These are phyloP conservation scores for Zizania latifolia DNA, from an alignment of 176 grass and related monocot species.

Conservation along the genomic window DNA sequence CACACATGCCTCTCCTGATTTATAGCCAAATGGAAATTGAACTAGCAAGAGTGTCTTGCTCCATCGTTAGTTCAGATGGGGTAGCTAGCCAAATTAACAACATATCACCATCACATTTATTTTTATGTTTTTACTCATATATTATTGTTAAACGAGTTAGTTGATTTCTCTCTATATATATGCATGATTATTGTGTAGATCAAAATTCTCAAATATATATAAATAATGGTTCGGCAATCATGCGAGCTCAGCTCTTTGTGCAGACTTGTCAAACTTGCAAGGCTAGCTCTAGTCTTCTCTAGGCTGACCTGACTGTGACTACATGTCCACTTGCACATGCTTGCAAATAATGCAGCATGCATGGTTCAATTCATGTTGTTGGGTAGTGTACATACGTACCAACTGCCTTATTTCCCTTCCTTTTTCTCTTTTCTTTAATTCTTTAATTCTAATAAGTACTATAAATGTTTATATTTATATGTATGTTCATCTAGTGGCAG, in stretches of 20 bases:
- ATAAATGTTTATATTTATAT: no score
- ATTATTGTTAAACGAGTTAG: neutral
- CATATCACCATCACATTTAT: neutral
- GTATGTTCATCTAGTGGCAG: no score
- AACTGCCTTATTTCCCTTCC: no score
- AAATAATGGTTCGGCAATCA: neutral
- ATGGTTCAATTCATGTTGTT: neutral
- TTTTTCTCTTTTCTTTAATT: no score
- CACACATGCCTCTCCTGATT: neutral
- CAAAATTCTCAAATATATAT: no score
- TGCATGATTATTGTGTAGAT: no score
- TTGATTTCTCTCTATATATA: neutral
- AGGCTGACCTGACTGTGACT: neutral
- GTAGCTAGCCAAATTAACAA: neutral
- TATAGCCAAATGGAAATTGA: neutral
- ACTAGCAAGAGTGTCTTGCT: no score
- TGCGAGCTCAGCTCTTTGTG: neutral
- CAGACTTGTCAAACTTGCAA: neutral
- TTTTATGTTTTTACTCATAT: neutral
- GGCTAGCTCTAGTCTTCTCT: neutral
- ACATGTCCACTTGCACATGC: neutral
- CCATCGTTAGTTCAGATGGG: neutral
- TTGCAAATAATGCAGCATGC: neutral
- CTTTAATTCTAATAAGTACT: no score
- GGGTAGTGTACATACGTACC: neutral